A percentile compares a stretch with the other conserved stretches of the same genome.
phyloP scores from a whole-genome alignment of 2,329 filamentous ascomycete genomes.

The Colletotrichum kahawae region DNA sequence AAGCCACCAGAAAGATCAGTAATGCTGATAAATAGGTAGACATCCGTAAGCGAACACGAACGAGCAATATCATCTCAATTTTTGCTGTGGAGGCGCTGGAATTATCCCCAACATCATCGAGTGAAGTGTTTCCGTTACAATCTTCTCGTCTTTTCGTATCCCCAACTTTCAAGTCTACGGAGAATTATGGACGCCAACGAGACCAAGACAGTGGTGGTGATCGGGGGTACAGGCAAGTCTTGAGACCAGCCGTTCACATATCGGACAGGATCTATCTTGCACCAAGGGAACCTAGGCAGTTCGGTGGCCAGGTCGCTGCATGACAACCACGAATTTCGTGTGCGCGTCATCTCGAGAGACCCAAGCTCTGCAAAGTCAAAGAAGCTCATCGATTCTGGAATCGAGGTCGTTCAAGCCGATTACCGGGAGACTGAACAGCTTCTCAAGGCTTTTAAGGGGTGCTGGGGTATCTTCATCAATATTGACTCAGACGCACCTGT shows the following conservation, averaged over 20 bases:
- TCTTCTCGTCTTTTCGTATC: background rate
- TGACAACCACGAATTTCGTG: background rate
- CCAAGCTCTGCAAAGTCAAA: background rate
- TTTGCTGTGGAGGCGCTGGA: background rate
- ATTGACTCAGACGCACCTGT: background rate
- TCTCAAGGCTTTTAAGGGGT: background rate
- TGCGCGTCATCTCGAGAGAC: background rate
- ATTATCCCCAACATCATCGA: background rate
- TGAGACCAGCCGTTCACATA: background rate
- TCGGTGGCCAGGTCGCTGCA: background rate
- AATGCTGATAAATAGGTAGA: background rate
- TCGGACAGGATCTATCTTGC: background rate
- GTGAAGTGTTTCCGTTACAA: accelerated
- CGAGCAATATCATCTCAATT: background rate
- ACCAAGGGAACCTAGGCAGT: background rate
- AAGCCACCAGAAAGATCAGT: background rate
- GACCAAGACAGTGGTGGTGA: background rate
- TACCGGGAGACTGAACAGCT: background rate
- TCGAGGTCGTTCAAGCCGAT: background rate
- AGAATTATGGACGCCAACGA: background rate
- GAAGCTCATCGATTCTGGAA: background rate
- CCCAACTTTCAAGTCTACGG: background rate
- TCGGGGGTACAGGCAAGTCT: background rate
- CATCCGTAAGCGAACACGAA: background rate
- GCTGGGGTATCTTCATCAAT: background rate